phyloP scores from a whole-genome alignment of 164 flowering plant species.

The Aristolochia fimbriata region DNA sequence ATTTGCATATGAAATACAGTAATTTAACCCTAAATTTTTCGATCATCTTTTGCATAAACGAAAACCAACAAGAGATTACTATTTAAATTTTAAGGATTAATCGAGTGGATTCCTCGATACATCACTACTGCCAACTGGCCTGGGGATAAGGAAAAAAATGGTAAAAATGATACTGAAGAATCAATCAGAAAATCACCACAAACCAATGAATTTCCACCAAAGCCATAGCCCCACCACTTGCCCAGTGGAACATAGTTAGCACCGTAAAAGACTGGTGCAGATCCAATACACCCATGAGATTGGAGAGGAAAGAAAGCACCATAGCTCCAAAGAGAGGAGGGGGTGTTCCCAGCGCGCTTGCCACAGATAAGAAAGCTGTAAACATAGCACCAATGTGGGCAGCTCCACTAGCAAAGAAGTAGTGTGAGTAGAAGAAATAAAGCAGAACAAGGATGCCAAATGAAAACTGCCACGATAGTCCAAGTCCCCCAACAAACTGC shows the following conservation, averaged over 20 bases:
- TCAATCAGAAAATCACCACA: constrained; percentile 35
- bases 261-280: constrained; percentile 94
- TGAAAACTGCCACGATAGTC: constrained; percentile 82
- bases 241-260: constrained; percentile 78
- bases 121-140: too few species aligned
- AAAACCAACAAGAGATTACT: too few species aligned
- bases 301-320: constrained; percentile 81
- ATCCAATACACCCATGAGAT: constrained; percentile 91
- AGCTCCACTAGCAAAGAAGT: constrained; percentile 95
- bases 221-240: constrained; percentile 89
- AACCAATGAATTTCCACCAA: constrained; percentile 93
- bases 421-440: constrained; percentile 91
- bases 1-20: too few species aligned
- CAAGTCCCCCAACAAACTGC: constrained; percentile 94
- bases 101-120: too few species aligned
- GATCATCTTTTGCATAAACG: too few species aligned
- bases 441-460: constrained; percentile 84
- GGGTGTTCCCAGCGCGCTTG: constrained; percentile 86
- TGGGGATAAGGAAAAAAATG: not conserved
- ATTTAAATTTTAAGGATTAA: too few species aligned
- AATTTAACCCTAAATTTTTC: too few species aligned
- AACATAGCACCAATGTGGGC: constrained; percentile 98
- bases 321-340: constrained; percentile 69
- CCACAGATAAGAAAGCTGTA: constrained; percentile 85
- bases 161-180: constrained; percentile 4